Conservation (phyloP, 2,329 filamentous ascomycete species). For the Dactylonectria estremocensis region DNA sequence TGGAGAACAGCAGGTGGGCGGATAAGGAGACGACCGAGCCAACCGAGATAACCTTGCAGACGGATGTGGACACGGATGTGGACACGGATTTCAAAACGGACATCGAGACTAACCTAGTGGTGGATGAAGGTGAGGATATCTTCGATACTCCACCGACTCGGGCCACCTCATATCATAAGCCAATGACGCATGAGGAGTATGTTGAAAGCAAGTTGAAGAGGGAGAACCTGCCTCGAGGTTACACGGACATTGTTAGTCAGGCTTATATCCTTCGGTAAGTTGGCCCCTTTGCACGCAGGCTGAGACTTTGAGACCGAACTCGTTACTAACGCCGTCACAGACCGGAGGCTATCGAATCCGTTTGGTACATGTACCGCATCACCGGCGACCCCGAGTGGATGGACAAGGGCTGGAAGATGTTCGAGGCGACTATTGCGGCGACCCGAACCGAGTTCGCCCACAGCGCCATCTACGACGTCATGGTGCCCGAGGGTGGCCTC, state of each 20-base stretch:
- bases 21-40: conserved; percentile 24
- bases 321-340: conserved; percentile 56
- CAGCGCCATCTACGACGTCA: conserved; percentile 79
- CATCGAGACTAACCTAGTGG: no score
- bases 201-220: conserved; percentile 62
- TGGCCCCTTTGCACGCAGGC: conserved; percentile 29
- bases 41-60: no score
- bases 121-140: conserved; percentile 24
- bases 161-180: conserved; percentile 48
- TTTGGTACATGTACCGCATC: conserved; percentile 93
- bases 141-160: conserved; percentile 17
- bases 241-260: conserved; percentile 59
- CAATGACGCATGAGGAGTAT: conserved; percentile 69
- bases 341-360: conserved; percentile 88
- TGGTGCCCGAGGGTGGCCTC: conserved; percentile 57
- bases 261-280: conserved; percentile 76
- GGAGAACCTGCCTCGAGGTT: conserved; percentile 66
- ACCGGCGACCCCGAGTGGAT: conserved; percentile 83
- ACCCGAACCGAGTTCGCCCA: conserved; percentile 78
- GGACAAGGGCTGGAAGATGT: conserved; percentile 92
- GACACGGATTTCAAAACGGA: no score
- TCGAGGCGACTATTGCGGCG: conserved; percentile 76
- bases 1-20: conserved; percentile 30
- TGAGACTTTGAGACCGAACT: not conserved
- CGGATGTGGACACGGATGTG: no score